Conservation (phyloP, 2,329 filamentous ascomycete genomes). For the Domatiomyces globalis region DNA sequence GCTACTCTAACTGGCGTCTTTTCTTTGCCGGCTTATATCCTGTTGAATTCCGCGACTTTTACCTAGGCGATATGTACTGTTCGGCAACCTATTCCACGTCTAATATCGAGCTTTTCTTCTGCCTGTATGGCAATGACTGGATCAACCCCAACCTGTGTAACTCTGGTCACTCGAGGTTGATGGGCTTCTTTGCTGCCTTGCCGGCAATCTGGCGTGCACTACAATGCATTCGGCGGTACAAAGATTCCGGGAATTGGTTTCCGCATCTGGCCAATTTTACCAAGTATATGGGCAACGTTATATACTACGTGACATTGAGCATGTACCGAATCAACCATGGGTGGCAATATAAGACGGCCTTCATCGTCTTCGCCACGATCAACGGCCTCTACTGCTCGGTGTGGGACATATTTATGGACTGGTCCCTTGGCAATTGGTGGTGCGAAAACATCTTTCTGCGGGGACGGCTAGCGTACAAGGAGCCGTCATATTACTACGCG, state of each 20-base stretch:
- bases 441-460: conserved; percentile 56
- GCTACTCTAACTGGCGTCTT: conserved; percentile 80
- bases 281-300: conserved; percentile 77
- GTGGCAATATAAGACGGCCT: conserved; percentile 49
- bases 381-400: conserved; percentile 74
- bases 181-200: conserved; percentile 73
- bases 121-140: conserved; percentile 74
- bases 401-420: conserved; percentile 96
- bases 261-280: conserved; percentile 85
- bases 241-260: conserved; percentile 73
- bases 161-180: conserved; percentile 63
- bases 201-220: conserved; percentile 82
- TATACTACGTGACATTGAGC: conserved; percentile 64
- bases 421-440: conserved; percentile 70
- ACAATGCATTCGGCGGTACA: conserved; percentile 81
- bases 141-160: conserved; percentile 62
- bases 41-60: conserved; percentile 95
- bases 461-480: conserved; percentile 65
- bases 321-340: conserved; percentile 60
- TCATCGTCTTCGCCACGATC: conserved; percentile 64
- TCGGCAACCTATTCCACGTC: conserved; percentile 82
- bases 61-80: conserved; percentile 94
- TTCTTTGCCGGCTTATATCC: conserved; percentile 75
- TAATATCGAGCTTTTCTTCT: conserved; percentile 88
- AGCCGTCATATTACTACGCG: conserved; percentile 67